Percentiles rank a stretch among this genome's conserved stretches.
phyloP scores from a whole-genome alignment of 352 stramenopile species.

The Globisporangium rhizosaccharum region DNA sequence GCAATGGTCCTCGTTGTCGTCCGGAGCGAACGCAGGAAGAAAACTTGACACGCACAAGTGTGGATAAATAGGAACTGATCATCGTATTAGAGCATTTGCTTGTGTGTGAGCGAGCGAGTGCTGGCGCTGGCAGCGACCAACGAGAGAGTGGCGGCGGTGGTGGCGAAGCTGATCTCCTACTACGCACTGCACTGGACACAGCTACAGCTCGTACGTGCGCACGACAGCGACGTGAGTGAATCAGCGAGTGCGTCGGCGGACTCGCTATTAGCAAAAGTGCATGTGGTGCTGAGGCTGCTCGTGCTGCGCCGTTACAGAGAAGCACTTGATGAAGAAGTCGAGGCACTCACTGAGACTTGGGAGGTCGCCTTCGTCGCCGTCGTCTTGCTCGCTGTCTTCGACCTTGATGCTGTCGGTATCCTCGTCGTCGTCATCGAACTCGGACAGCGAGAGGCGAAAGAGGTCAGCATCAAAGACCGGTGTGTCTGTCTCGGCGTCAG shows the following conservation, averaged over 20 bases:
- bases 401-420: not conserved
- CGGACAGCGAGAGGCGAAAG: conserved; percentile 9
- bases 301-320: conserved; percentile 2
- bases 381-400: not conserved
- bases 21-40: no score
- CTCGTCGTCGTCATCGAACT: conserved; percentile 5
- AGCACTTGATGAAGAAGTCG: conserved; percentile 19
- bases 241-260: no score
- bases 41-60: no score
- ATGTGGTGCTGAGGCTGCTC: not conserved
- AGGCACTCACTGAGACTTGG: conserved; percentile 16
- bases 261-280: not conserved
- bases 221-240: not conserved
- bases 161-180: no score
- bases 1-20: no score
- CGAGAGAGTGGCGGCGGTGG: no score
- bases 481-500: not conserved
- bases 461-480: not conserved
- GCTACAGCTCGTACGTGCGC: not conserved
- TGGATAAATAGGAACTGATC: no score
- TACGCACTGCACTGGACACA: no score
- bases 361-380: conserved; percentile 5
- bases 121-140: no score
- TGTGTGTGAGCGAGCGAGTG: no score
- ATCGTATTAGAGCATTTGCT: no score